Conservation (phyloP, 257 asterid genomes). For the Solanum chiquidenum region DNA sequence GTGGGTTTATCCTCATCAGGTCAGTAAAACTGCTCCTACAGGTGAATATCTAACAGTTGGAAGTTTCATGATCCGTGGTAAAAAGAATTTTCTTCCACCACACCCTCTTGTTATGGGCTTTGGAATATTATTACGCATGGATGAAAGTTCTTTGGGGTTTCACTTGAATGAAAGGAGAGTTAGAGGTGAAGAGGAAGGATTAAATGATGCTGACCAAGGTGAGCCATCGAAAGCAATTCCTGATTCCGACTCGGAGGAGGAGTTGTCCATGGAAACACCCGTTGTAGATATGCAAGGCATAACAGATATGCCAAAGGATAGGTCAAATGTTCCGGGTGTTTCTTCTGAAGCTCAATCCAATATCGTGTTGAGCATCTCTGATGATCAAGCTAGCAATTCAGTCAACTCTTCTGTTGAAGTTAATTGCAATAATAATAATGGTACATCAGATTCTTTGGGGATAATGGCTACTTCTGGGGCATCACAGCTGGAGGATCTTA, state of each 20-base stretch:
- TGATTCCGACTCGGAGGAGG: slow-evolving; percentile 65
- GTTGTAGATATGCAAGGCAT: slow-evolving; percentile 23
- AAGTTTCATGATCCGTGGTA: slow-evolving; percentile 99
- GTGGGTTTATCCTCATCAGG: slow-evolving; percentile 99
- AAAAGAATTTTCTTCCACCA: slow-evolving; percentile 95
- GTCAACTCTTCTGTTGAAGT: slow-evolving; percentile 19
- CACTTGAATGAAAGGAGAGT: slow-evolving; percentile 97
- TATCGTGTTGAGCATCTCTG: slow-evolving; percentile 16
- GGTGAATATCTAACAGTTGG: slow-evolving; percentile 98
- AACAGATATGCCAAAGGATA: slow-evolving; percentile 21
- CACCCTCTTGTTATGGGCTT: slow-evolving; percentile 96
- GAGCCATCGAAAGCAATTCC: slow-evolving; percentile 54
- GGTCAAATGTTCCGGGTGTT: slow-evolving; percentile 7
- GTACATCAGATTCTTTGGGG: slow-evolving; percentile 22
- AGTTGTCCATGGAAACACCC: slow-evolving; percentile 31
- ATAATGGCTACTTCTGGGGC: slow-evolving; percentile 24
- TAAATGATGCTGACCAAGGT: slow-evolving; percentile 41
- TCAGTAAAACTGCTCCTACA: slow-evolving; percentile 96
- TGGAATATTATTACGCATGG: slow-evolving; percentile 89
- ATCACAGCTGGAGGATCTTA: slow-evolving; percentile 70
- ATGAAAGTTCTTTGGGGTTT: slow-evolving; percentile 93
- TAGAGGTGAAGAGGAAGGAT: slow-evolving; percentile 91
- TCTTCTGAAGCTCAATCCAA: slow-evolving; percentile 16
- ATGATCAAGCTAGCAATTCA: slow-evolving; percentile 17
- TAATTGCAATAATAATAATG: slow-evolving; percentile 12